Evolutionary conservation across 306 rosid species (phyloP), one percentile per base, ranked within the genome.

Genomic region (Citrullus amarus): DNA sequence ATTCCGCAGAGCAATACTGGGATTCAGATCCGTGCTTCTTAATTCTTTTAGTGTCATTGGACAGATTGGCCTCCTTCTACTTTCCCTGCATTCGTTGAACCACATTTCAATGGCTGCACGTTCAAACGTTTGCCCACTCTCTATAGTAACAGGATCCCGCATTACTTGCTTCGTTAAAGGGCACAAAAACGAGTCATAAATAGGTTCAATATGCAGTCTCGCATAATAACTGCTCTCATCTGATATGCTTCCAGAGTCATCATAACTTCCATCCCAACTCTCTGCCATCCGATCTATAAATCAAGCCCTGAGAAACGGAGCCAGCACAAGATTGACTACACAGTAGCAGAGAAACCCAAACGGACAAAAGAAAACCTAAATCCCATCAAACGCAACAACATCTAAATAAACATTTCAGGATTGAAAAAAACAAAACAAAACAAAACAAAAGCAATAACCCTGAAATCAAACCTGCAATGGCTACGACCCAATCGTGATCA

Each of bases 1-100:
- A 93, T 96, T 91, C 16, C 98, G 90, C 87, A 96, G 75, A 81
- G 99, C 99, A 79, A 91, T 90, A 83, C 99, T 96, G 58, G 99
- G 94, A 85, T 96, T 96, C 86, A 96, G 80, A 44, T 88, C 98
- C 6, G 86, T 22, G 75, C 78, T 91, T 84, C 44, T 88, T 20
- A 96, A 79, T 80, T 96, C 97, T 44, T 83, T 89, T 10, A 75
- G 85, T 12, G 99, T 96, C 81, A 91, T 83, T 6, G 99, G 99
- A 69, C 99, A 96, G 51, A 88, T 84, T 71, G 86, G 87, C 84
- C 80, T 92, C 83, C 88, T 82, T 39, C 97, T 95, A 85, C 96
- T 92, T 86, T 92, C 98, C 86, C 32, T 87, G 83, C 96, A 96
- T 83, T 92, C 97, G 89, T 80, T 91, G 86, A 96, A 96, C 99